Base-by-base conservation (phyloP, 176 grass and related monocot species). In the Lolium rigidum region DNA sequence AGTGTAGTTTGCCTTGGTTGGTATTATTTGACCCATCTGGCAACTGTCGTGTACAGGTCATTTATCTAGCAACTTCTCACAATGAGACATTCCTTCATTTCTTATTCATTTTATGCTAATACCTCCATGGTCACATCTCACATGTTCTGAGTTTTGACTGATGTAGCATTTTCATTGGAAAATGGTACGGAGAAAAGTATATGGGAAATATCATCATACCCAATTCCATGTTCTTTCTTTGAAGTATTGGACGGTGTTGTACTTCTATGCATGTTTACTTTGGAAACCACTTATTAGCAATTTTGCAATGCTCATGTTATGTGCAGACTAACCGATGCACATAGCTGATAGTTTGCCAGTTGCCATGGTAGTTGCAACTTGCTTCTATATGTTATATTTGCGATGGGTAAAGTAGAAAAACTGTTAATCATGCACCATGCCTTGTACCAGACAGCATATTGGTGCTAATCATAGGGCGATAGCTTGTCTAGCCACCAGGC, bases 11-110 rank as follows among this genome's bases (percentile, higher is more conserved):
- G 7, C 26, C 67, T 77, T 71, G 1, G 14, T 0, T 70, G 39
- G 1, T 54, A 62, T 51, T 5, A 11, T 86, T 71, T 86, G 18
- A 79, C 28, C 28, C 47, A 51, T 21, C n/a, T 86, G 18, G 31
- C 64, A 79, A 64, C 21, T 22, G 68, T 82, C 79, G 48, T 12
- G 79, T 90, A 22, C 63, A 94, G 90, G 93, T 86, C 49, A 86
- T 94, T 73, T 86, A 95, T 91, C 64, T 95, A 46, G 93, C 96
- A 78, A 86, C 93, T 87, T 98, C 97, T 73, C 90, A 76, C 8
- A 8, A 25, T 75, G 72, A 31, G 50, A 75, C 14, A 75, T 6
- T 52, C 3, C 7, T 75, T 75, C 10, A 25, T 28, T 5, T 62
- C 55, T 74, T 49, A 20, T 51, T 15, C 62, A 21, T 52, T 59